These are phyloP conservation scores for Posidonia australis DNA, from an alignment of 106 monocot species.

Conservation along the genomic window DNA sequence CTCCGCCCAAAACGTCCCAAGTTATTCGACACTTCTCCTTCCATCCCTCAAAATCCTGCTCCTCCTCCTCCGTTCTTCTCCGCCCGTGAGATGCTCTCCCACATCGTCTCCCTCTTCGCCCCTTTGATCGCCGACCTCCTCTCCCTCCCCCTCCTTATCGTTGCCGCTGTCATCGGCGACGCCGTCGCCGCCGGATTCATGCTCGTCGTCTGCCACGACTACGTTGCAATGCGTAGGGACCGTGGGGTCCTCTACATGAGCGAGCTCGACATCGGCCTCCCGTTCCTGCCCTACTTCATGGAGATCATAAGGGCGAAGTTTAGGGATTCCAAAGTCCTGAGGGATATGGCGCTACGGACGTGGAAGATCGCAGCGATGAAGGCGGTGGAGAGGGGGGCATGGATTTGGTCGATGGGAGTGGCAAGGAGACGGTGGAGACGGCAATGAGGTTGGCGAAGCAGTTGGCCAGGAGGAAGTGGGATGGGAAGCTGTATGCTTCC, in stretches of 20 bases:
- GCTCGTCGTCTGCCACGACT: slow-evolving; percentile 57
- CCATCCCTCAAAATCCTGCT: too few species aligned
- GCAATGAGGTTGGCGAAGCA: slow-evolving; percentile 43
- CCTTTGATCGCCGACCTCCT: slow-evolving; percentile 38
- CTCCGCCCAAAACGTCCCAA: too few species aligned
- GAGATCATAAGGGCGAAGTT: slow-evolving; percentile 42
- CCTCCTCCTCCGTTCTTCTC: slow-evolving; percentile 13
- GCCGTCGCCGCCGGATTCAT: slow-evolving; percentile 50
- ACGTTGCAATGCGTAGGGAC: slow-evolving; percentile 56
- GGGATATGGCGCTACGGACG: slow-evolving; percentile 38
- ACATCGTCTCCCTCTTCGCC: slow-evolving; percentile 20
- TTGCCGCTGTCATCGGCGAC: slow-evolving; percentile 76
- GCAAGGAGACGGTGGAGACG: slow-evolving; percentile 25
- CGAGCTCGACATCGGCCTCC: slow-evolving; percentile 52
- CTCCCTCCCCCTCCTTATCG: slow-evolving; percentile 57
- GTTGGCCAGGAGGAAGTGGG: slow-evolving; percentile 40
- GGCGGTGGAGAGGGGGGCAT: slow-evolving; percentile 33
- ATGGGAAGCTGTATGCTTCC: slow-evolving; percentile 33
- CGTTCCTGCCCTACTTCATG: slow-evolving; percentile 37
- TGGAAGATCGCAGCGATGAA: slow-evolving; percentile 38
- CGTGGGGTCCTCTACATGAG: slow-evolving; percentile 84
- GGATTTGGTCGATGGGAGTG: slow-evolving; percentile 22
- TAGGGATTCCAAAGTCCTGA: slow-evolving; percentile 17
- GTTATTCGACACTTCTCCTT: too few species aligned
- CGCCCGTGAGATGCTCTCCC: slow-evolving; percentile 1